Evolutionary conservation across 176 grass and related monocot species (phyloP), one percentile per base, ranked within the genome.

Genomic region (Rhynchospora pubera): DNA sequence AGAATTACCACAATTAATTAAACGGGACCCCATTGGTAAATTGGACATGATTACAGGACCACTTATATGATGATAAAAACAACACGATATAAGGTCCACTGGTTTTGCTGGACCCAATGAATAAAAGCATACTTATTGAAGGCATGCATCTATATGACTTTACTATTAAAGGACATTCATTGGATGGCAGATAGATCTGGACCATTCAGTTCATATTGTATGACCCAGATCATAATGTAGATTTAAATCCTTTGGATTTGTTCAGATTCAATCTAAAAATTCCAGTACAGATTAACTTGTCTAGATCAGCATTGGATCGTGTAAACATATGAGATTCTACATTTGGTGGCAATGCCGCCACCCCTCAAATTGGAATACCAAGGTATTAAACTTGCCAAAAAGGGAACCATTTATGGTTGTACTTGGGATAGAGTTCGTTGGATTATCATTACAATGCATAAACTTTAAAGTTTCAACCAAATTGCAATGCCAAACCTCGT

Each of bases 41-140:
- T 75, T 51, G 71, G 44, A 48, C 69, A 75, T 53, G 47, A 75
- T 75, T 75, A 75, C 53, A 75, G 71, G 71, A 75, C 71, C 71
- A 75, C 47, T 75, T 46, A 53, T 75, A 75, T 75, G 71, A 75
- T 75, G 71, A 28, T 75, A 75, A 75, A 60, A 75, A 53, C 45
- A 53, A 75, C 46, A 74, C 21, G 21, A 74, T 74, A 52, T 30
- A 28, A 55, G 71, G 71, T 16, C 71, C 69, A 65, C 69, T 24
- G 47, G 5, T 75, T 53, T 75, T 75, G 13, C 46, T 75, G 71
- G 47, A 53, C 47, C 71, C 71, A 53, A 52, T 50, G 23, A 75
- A 74, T 72, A 74, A 75, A 75, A 75, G 47, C 71, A 75, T 53
- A 46, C 46, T 24, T 74, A 74, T 52, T 74, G 47, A 75, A 75